phyloP scores from a whole-genome alignment of 2,329 filamentous ascomycete species.

The Parastagonospora nodorum region DNA sequence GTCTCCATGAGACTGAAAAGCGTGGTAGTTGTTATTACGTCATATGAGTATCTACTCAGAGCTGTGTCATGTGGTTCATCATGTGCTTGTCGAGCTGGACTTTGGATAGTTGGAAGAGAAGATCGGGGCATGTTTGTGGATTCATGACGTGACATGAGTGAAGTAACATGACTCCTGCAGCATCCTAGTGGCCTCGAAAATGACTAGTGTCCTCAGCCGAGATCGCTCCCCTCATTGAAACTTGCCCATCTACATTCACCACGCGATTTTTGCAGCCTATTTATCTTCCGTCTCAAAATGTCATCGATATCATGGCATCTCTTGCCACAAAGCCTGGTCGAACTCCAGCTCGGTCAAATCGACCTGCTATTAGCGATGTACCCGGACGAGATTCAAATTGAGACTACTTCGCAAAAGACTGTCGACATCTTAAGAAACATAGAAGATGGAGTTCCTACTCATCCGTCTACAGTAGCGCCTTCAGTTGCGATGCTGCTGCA shows the following conservation, averaged over 20 bases:
- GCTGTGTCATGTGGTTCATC: no score
- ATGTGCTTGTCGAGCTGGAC: no score
- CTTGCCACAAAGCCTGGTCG: conserved; percentile 27
- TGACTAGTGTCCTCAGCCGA: not conserved
- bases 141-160: no score
- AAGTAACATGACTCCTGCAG: not conserved
- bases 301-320: conserved; percentile 14
- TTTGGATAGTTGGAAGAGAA: no score
- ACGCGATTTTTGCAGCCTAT: not conserved
- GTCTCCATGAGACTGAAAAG: no score
- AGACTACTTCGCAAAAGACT: conserved; percentile 4
- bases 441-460: not conserved
- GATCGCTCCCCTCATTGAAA: not conserved
- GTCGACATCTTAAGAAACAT: conserved; percentile 17
- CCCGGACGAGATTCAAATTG: conserved; percentile 24
- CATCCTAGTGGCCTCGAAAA: not conserved
- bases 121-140: no score
- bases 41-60: no score
- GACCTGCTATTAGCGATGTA: conserved; percentile 38
- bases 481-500: conserved; percentile 17
- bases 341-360: conserved; percentile 36
- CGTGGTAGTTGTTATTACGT: no score
- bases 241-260: not conserved
- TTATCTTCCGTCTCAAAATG: not conserved
- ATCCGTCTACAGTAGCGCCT: conserved; percentile 5